Conservation (phyloP, 352 stramenopile species). For the Phytophthora capsici region DNA sequence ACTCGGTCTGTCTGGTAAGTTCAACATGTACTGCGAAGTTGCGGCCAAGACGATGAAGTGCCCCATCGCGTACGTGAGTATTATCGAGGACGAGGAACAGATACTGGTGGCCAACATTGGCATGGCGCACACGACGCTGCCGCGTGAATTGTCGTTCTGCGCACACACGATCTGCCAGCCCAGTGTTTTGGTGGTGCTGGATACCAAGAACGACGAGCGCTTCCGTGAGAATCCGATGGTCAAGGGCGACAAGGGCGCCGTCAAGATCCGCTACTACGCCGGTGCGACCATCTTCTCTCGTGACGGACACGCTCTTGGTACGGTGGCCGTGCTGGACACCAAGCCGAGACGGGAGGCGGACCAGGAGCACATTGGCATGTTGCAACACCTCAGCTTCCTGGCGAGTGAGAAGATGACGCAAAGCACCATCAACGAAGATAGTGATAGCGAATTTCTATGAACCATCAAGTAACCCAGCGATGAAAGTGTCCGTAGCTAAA, state of each 20-base stretch:
- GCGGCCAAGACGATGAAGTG: constrained; percentile 90
- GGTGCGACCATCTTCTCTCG: constrained; percentile 84
- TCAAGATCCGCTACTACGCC: constrained; percentile 90
- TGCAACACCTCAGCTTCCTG: constrained; percentile 88
- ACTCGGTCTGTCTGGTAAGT: constrained; percentile 75
- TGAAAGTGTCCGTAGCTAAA: constrained; percentile 33
- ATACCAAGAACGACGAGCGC: constrained; percentile 86
- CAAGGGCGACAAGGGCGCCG: constrained; percentile 80
- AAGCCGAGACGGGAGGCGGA: constrained; percentile 80
- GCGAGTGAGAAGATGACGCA: constrained; percentile 90
- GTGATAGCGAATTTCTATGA: constrained; percentile 83
- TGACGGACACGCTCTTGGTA: constrained; percentile 80
- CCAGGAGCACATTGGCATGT: constrained; percentile 88
- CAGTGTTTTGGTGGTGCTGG: constrained; percentile 80
- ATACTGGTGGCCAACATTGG: constrained; percentile 86
- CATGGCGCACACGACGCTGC: constrained; percentile 81
- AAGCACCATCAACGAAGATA: constrained; percentile 79
- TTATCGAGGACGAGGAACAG: constrained; percentile 87
- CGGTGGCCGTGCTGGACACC: constrained; percentile 86
- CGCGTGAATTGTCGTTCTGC: constrained; percentile 85
- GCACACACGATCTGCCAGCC: constrained; percentile 87
- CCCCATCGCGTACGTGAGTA: constrained; percentile 86
- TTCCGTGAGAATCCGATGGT: constrained; percentile 91
- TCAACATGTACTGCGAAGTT: constrained; percentile 91
- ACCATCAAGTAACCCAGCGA: constrained; percentile 25